A percentile compares a stretch with the other conserved stretches of the same genome.
phyloP scores from a whole-genome alignment of 148 eudicot genomes.

The Vaccinium corymbosum region DNA sequence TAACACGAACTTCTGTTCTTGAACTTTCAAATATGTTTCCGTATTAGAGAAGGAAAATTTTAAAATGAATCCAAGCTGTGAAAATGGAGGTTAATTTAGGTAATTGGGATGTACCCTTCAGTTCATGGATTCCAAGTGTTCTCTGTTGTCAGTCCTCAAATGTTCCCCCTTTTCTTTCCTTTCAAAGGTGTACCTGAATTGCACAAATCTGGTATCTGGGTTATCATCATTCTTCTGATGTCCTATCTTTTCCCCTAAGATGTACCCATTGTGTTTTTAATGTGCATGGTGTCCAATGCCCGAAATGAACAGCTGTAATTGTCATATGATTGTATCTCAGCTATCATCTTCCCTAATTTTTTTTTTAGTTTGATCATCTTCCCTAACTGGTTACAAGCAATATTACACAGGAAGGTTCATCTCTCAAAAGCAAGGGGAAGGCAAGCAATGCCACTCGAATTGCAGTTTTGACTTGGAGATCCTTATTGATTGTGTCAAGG shows the following conservation, averaged over 20 bases:
- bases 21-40: neutral
- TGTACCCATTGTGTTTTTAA: neutral
- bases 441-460: slow-evolving; percentile 65
- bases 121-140: neutral
- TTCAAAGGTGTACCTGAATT: neutral
- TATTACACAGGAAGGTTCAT: slow-evolving; percentile 72
- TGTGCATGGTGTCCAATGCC: neutral
- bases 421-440: slow-evolving; percentile 86
- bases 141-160: neutral
- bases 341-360: neutral
- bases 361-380: neutral
- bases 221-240: neutral
- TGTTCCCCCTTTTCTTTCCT: neutral
- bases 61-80: slow-evolving; percentile 3
- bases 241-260: neutral
- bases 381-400: slow-evolving; percentile 14
- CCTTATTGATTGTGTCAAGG: slow-evolving; percentile 87
- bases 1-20: neutral
- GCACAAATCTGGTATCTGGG: neutral
- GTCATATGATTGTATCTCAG: neutral
- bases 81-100: neutral
- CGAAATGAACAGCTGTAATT: neutral
- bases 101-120: neutral
- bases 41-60: neutral
- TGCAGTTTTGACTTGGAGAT: slow-evolving; percentile 93